These are phyloP conservation scores for Clitoria ternatea DNA, from an alignment of 306 rosid genomes.

Conservation along the genomic window DNA sequence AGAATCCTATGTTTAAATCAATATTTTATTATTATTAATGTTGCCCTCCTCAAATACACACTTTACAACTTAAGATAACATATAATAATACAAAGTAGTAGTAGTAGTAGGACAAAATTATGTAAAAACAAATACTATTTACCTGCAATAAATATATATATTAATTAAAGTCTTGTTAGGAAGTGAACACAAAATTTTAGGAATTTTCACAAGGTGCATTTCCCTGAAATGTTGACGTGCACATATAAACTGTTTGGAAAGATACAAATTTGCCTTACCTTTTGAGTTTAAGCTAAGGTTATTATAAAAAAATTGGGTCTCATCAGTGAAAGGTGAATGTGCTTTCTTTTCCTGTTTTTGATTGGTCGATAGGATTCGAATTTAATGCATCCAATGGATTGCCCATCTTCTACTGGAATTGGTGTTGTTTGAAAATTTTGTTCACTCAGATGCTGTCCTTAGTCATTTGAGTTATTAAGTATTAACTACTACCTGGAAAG, in stretches of 20 bases:
- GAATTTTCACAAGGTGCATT: not conserved
- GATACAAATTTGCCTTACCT: not conserved
- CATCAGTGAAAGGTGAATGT: conserved; percentile 14
- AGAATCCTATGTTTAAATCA: conserved; percentile 43
- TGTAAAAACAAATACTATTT: not conserved
- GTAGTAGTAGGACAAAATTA: not conserved
- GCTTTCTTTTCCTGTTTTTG: conserved; percentile 13
- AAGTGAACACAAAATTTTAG: not conserved
- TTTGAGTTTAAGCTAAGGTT: not conserved
- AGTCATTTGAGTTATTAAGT: not conserved
- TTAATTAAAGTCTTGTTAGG: not conserved
- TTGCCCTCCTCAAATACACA: not conserved
- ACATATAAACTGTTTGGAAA: too few species aligned
- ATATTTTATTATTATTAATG: not conserved
- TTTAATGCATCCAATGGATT: conserved; percentile 10
- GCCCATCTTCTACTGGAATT: not conserved
- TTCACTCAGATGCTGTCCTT: not conserved
- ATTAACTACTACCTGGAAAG: not conserved
- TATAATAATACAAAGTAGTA: not conserved
- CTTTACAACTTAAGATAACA: not conserved
- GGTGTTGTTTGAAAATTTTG: conserved; percentile 11
- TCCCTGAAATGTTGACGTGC: not conserved
- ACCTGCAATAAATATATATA: not conserved
- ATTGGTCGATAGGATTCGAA: conserved; percentile 27
- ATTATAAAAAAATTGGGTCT: conserved; percentile 17